Evolutionary conservation across 371 early-diverging fungal species (phyloP).

Genomic region (Rhizopus delemar): DNA sequence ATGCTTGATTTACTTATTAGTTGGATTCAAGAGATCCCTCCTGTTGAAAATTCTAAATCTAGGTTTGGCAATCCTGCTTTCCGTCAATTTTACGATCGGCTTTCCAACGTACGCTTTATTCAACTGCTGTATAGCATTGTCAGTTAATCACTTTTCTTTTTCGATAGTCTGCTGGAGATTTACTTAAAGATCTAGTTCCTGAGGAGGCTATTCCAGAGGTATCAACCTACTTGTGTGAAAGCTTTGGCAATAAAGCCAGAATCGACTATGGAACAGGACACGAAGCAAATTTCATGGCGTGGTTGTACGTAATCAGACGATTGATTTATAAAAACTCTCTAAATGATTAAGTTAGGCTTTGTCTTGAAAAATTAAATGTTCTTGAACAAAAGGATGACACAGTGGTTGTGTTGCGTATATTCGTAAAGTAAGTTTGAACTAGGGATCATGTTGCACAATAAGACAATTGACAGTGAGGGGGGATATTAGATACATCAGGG

Average conservation of each 20-base stretch:
- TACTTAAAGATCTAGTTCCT: conserved; percentile 47
- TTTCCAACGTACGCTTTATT: conserved; percentile 50
- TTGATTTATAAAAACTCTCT: not conserved
- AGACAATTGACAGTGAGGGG: not conserved
- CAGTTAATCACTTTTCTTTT: not conserved
- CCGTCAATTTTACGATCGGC: conserved; percentile 74
- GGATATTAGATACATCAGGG: conserved; percentile 72
- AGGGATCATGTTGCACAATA: not conserved
- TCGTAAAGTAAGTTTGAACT: conserved; percentile 58
- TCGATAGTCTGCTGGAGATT: conserved; percentile 17
- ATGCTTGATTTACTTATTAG: conserved; percentile 64
- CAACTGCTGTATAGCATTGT: not conserved
- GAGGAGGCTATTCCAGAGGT: conserved; percentile 69
- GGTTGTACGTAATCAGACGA: conserved; percentile 64
- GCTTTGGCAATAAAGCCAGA: conserved; percentile 95
- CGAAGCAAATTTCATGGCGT: conserved; percentile 95
- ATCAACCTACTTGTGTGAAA: conserved; percentile 76
- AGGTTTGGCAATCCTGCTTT: conserved; percentile 95
- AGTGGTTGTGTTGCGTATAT: conserved; percentile 79
- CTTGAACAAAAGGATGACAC: conserved; percentile 65
- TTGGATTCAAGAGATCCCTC: conserved; percentile 72
- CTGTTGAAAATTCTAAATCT: conserved; percentile 73
- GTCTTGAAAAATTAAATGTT: conserved; percentile 75
- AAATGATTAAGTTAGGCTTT: conserved; percentile 52
- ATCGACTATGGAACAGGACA: conserved; percentile 99